Base-by-base conservation (phyloP, 2,329 filamentous ascomycete species). In the Calonectria crousiana region DNA sequence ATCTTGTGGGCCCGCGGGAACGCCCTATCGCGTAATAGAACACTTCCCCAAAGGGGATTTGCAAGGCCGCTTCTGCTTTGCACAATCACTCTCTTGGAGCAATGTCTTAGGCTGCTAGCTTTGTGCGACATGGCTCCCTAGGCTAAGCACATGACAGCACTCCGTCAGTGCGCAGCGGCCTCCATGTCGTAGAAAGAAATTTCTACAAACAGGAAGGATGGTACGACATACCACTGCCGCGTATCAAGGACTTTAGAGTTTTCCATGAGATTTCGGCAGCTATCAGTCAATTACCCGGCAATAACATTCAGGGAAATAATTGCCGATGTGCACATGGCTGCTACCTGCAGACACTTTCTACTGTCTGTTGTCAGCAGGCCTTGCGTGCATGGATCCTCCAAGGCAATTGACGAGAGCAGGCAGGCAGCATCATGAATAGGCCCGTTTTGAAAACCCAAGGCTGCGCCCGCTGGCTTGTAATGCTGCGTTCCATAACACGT, bases 21-120 rank as follows among this genome's bases (percentile, higher is more conserved):
- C 56, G 56, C 56, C 56, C 38, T 62, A 62, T 62, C 56, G 56
- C 38, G 56, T 34, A n/a, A n/a, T n/a, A 41, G 23, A 26, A 13
- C 56, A 36, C 32, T 28, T n/a, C 30, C n/a, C n/a, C 36, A 3
- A 28, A 26, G 9, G 56, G 28, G 38, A 62, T 30, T 44, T 67
- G 64, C 44, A 56, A 62, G 66, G 52, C 64, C 62, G 51, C 64
- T 34, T 18, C 52, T 67, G 36, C 44, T 36, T 71, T 56, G 23
- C 36, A 36, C 36, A 38, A 20, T 36, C 16, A 20, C 23, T 20
- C 32, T 20, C 13, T 41, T n/a, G 14, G 28, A 28, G 56, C 23
- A 62, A 9, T 28, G 56, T 41, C 23, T 41, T 23, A 16, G 36
- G 23, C 9, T 28, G 34, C 26, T 28, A 30, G 28, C 23, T 20